Evolutionary conservation across 1,284 basidiomycete genomes (phyloP).

Genomic region (Lentinula novae-zelandiae): DNA sequence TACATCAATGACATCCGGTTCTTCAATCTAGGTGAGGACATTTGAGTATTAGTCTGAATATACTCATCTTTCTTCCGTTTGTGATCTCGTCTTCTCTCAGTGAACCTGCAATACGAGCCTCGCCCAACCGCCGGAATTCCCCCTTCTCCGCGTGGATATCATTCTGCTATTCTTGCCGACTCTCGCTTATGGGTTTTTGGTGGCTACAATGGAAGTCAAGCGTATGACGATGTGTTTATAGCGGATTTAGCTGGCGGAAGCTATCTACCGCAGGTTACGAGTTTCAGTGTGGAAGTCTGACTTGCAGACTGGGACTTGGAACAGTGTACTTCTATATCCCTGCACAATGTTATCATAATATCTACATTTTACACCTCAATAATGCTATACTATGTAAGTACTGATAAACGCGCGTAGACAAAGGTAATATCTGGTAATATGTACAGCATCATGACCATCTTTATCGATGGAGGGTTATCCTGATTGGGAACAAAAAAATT

Average conservation of each 20-base stretch:
- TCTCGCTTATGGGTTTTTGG: constrained; percentile 84
- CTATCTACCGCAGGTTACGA: constrained; percentile 90
- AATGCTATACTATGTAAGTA: too few relatives aligned
- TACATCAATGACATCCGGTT: constrained; percentile 81
- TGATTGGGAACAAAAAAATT: not conserved
- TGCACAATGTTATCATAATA: too few relatives aligned
- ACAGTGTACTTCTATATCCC: not conserved
- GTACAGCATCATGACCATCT: too few relatives aligned
- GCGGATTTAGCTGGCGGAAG: constrained; percentile 86
- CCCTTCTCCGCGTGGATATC: constrained; percentile 79
- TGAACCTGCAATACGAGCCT: constrained; percentile 35
- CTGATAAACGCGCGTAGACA: not conserved
- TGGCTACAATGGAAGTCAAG: constrained; percentile 79
- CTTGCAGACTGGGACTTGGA: not conserved
- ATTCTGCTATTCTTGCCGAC: constrained; percentile 78
- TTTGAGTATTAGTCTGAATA: not conserved
- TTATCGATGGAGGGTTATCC: not conserved
- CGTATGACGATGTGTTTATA: constrained; percentile 83
- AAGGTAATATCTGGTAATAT: too few relatives aligned
- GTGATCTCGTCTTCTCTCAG: constrained; percentile 14
- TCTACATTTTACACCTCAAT: too few relatives aligned
- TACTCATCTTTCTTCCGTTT: constrained; percentile 4
- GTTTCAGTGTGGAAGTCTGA: constrained; percentile 52
- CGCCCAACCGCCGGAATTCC: constrained; percentile 63
- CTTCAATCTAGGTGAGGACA: constrained; percentile 76